Conservation (phyloP, 345 rosid genomes). For the Turritis glabra region DNA sequence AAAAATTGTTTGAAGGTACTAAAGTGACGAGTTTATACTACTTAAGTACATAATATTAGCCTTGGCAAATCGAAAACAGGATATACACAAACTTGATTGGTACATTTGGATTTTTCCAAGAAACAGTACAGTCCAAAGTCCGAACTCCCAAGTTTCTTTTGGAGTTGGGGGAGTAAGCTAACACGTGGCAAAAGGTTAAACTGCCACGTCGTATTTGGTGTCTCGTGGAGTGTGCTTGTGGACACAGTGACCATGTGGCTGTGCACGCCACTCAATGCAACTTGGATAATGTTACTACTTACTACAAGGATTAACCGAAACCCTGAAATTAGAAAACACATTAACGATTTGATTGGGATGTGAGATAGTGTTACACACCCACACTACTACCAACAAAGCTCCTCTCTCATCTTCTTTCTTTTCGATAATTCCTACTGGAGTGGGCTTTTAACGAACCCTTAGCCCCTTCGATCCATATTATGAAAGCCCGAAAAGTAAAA, state of each 20-base stretch:
- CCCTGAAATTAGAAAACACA: too few relatives aligned
- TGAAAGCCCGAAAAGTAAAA: neutral
- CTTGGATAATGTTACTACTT: too few relatives aligned
- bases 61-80: neutral
- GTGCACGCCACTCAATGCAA: slow-evolving; percentile 9
- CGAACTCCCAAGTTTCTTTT: neutral
- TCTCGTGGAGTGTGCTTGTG: slow-evolving; percentile 12
- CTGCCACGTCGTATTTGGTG: neutral
- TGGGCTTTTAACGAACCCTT: neutral
- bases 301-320: too few relatives aligned
- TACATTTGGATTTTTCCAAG: slow-evolving; percentile 20
- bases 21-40: too few relatives aligned
- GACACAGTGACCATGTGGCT: slow-evolving; percentile 3
- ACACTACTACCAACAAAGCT: too few relatives aligned
- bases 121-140: neutral
- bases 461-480: neutral
- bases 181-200: neutral
- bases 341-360: too few relatives aligned
- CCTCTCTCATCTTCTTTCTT: too few relatives aligned
- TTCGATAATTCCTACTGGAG: too few relatives aligned
- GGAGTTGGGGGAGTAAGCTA: neutral
- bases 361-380: too few relatives aligned
- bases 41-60: too few relatives aligned
- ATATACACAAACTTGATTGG: slow-evolving; percentile 20
- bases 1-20: too few relatives aligned